phyloP scores from a whole-genome alignment of 1,139 yeast species.

The Torulaspora globosa region DNA sequence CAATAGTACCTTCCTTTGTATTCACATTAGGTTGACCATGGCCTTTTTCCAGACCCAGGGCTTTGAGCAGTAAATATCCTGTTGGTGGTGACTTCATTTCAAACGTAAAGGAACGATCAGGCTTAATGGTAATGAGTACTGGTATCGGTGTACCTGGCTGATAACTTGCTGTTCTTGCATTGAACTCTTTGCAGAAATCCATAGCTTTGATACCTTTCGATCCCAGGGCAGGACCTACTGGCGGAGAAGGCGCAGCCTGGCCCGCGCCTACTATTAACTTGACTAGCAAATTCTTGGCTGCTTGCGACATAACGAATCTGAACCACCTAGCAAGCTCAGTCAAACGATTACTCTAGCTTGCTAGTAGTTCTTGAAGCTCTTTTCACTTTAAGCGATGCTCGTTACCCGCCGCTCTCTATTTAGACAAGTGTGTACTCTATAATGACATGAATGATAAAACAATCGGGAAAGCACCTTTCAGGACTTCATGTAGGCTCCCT shows the following conservation, averaged over 20 bases:
- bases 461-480: not conserved
- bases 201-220: constrained; percentile 98
- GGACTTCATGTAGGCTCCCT: not conserved
- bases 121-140: constrained; percentile 74
- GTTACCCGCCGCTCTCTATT: constrained; percentile 5
- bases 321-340: not conserved
- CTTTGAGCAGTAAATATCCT: constrained; percentile 76
- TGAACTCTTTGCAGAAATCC: constrained; percentile 96
- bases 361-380: not conserved
- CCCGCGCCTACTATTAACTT: constrained; percentile 97
- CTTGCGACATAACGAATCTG: constrained; percentile 29
- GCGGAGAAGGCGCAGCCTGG: constrained; percentile 98
- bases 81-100: constrained; percentile 92
- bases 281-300: constrained; percentile 50
- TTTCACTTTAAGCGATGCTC: constrained; percentile 4
- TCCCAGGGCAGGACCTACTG: constrained; percentile 98
- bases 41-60: constrained; percentile 71
- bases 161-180: constrained; percentile 88
- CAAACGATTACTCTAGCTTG: not conserved
- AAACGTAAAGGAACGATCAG: constrained; percentile 86
- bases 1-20: constrained; percentile 45
- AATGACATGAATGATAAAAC: constrained; percentile 1
- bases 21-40: constrained; percentile 45
- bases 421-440: constrained; percentile 1
- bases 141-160: constrained; percentile 89